Base-by-base conservation (phyloP, 306 rosid genomes). In the Cucurbita argyrosperma region DNA sequence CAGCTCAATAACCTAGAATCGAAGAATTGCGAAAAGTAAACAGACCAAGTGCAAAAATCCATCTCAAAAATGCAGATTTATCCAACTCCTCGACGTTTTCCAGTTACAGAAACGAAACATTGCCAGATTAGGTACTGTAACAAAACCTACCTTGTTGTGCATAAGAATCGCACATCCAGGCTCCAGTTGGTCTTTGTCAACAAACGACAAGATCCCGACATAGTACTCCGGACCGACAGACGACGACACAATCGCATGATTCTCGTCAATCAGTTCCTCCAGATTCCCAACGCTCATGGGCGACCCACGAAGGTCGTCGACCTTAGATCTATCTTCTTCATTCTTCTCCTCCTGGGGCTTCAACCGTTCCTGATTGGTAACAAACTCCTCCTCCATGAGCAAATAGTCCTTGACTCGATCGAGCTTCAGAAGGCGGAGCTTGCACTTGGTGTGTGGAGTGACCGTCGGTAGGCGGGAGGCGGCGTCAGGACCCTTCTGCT, bases 271-370 rank as follows among this genome's bases (percentile, higher is more conserved):
- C 6, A 94, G 84, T 72, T 94, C 99, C 68, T 94, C 99, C 2
- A 94, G 80, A 61, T 91, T 94, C 0, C 99, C 99, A 3, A 94
- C 99, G 62, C 97, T 91, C 99, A 94, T 94, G 2, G 99, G 99
- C 9, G 99, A 94, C 4, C 99, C 99, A 7, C 99, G 83, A 18
- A 94, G 96, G 37, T 94, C 99, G 57, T 94, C 99, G 18, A 94
- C 99, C 82, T 94, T 94, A 74, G 99, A 94, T 89, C 97, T 82
- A 67, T 95, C 97, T 21, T 95, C 99, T 80, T 95, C 97, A 7
- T 96, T 96, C 72, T 91, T 95, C 79, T 95, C 99, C 80, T 95
- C 99, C 79, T 91, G 99, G 1, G 99, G 99, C 82, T 95, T 91
- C 26, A 95, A 84, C 56, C 99, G 76, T 82, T 95, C 99, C 80